Evolutionary conservation across 2,329 filamentous ascomycete species (phyloP).

Genomic region (Chaetomium globosum): DNA sequence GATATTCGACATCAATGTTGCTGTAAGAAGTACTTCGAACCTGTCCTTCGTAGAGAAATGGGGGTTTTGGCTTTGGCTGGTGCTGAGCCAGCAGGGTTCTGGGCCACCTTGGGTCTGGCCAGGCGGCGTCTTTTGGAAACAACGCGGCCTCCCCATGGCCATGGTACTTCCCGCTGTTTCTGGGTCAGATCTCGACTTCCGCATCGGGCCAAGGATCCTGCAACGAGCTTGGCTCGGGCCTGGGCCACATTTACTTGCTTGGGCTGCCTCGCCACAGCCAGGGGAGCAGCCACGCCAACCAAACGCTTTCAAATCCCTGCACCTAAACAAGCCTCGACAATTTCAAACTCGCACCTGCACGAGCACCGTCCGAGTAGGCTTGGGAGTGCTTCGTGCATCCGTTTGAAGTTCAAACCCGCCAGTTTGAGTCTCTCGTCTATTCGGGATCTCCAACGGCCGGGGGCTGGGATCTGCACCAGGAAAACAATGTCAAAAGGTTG

Average conservation of each 20-base stretch:
- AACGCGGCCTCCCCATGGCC: not conserved
- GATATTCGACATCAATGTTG: not conserved
- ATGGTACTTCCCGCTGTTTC: not conserved
- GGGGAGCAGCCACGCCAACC: not conserved
- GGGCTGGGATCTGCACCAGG: slow-evolving; percentile 2
- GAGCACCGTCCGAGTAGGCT: slow-evolving; percentile 2
- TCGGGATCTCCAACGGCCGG: slow-evolving; percentile 9
- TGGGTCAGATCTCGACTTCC: not conserved
- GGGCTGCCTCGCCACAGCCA: slow-evolving; percentile 9
- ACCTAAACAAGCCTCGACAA: not conserved
- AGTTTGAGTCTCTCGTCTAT: slow-evolving; percentile 10
- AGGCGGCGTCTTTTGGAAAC: slow-evolving; percentile 10
- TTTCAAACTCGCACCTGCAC: slow-evolving; percentile 9
- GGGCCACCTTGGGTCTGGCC: slow-evolving; percentile 1
- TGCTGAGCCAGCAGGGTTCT: not conserved
- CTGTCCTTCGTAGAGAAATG: not conserved
- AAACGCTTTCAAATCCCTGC: not conserved
- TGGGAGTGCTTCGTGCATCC: not conserved
- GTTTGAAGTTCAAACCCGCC: slow-evolving; percentile 9
- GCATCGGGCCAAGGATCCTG: not conserved
- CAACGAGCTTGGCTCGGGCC: not conserved
- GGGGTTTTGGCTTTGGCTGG: not conserved
- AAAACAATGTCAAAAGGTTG: not conserved
- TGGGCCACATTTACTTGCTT: too few species aligned
- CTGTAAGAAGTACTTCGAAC: too few species aligned